A percentile compares a stretch with the other conserved stretches of the same genome.
Evolutionary conservation across 768 basidiomycete species (phyloP).

Genomic region (Leccinum variicolor): DNA sequence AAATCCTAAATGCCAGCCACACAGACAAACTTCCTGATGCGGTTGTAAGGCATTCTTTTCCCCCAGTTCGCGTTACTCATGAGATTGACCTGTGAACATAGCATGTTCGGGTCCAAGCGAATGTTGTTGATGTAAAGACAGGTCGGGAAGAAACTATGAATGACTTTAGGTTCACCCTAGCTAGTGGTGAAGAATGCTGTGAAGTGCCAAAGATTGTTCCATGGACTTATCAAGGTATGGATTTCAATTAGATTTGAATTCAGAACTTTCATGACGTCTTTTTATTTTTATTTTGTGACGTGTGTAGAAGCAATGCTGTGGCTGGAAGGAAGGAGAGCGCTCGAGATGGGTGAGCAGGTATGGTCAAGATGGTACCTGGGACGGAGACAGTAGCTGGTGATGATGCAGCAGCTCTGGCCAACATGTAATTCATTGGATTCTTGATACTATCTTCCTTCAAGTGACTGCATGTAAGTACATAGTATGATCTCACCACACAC

Average conservation of each 20-base stretch:
- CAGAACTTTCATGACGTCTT: neutral
- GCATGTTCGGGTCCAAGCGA: constrained; percentile 71
- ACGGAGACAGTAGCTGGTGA: neutral
- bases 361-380: constrained; percentile 31
- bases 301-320: constrained; percentile 77
- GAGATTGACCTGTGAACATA: constrained; percentile 23
- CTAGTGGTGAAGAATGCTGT: constrained; percentile 38
- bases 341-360: constrained; percentile 70
- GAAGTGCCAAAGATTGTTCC: constrained; percentile 52
- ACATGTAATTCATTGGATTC: no score
- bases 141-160: constrained; percentile 67
- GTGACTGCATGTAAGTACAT: no score
- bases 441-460: no score
- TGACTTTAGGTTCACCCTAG: constrained; percentile 76
- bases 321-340: constrained; percentile 72
- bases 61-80: neutral
- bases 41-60: constrained; percentile 43
- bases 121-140: constrained; percentile 66
- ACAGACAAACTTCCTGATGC: constrained; percentile 35
- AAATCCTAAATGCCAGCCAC: constrained; percentile 56
- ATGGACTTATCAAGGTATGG: constrained; percentile 62
- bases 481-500: no score
- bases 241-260: neutral
- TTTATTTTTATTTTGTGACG: constrained; percentile 3
- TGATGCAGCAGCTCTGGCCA: neutral